A percentile compares a stretch with the other conserved stretches of the same genome.
Evolutionary conservation across 1,284 basidiomycete species (phyloP).

Genomic region (Malassezia pachydermatis): DNA sequence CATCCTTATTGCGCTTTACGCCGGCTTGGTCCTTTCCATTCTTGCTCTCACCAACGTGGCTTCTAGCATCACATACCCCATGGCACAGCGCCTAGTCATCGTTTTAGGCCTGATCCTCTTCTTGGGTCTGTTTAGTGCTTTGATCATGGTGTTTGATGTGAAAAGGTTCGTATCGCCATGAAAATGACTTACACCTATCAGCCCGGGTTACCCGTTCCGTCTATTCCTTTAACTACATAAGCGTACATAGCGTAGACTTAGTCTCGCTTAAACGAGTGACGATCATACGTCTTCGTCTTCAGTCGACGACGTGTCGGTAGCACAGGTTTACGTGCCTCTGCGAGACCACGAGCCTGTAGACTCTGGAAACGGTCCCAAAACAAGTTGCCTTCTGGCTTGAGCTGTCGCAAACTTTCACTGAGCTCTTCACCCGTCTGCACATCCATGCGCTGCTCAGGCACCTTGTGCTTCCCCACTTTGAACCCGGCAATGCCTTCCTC

Average conservation of each 20-base stretch:
- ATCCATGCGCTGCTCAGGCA: constrained; percentile 48
- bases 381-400: constrained; percentile 88
- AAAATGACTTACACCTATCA: neutral
- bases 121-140: constrained; percentile 2
- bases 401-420: constrained; percentile 67
- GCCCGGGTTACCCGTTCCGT: constrained; percentile 15
- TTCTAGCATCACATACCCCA: neutral
- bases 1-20: constrained; percentile 66
- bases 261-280: constrained; percentile 18
- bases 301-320: constrained; percentile 41
- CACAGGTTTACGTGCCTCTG: constrained; percentile 59
- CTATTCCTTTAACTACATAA: constrained; percentile 10
- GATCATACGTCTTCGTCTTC: constrained; percentile 10
- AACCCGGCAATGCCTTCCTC: constrained; percentile 26
- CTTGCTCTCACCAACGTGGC: constrained; percentile 6
- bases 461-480: constrained; percentile 27
- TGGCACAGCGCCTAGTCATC: constrained; percentile 9
- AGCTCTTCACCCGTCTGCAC: constrained; percentile 88
- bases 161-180: constrained; percentile 12
- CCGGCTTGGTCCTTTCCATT: neutral
- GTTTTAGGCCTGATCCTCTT: neutral
- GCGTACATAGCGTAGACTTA: neutral
- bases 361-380: constrained; percentile 79
- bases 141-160: constrained; percentile 5
- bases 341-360: constrained; percentile 64